Evolutionary conservation across 331 rosid genomes (phyloP).

Genomic region (Phaseolus coccineus): DNA sequence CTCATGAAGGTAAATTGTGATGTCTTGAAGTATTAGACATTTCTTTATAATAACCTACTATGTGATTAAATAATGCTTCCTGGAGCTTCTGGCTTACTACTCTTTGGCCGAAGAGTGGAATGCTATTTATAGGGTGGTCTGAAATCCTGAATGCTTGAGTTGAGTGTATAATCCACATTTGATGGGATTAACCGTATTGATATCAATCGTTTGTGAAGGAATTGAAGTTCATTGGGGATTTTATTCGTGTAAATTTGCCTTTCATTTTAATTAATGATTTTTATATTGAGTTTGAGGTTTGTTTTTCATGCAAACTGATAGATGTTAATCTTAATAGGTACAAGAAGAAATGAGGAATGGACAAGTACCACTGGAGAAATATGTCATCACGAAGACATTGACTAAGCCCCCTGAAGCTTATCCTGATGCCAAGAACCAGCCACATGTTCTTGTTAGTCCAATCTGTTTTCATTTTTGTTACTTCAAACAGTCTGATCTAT

Average conservation of each 20-base stretch:
- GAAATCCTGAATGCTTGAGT: slow-evolving; percentile 16
- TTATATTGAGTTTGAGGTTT: slow-evolving; percentile 26
- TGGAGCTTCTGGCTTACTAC: slow-evolving; percentile 29
- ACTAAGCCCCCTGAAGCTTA: slow-evolving; percentile 94
- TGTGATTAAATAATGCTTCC: slow-evolving; percentile 1
- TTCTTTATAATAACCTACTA: slow-evolving; percentile 29
- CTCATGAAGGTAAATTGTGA: slow-evolving; percentile 71
- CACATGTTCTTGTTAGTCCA: slow-evolving; percentile 88
- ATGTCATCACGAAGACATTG: slow-evolving; percentile 89
- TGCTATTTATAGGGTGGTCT: slow-evolving; percentile 6
- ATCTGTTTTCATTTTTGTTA: slow-evolving; percentile 16
- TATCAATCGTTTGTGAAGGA: slow-evolving; percentile 27
- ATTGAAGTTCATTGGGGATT: slow-evolving; percentile 26
- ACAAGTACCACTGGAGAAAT: slow-evolving; percentile 82
- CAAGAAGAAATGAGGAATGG: slow-evolving; percentile 97
- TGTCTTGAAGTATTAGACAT: slow-evolving; percentile 25
- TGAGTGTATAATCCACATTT: slow-evolving; percentile 27
- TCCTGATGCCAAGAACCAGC: slow-evolving; percentile 98
- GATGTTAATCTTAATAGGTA: slow-evolving; percentile 54
- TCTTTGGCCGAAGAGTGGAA: not conserved
- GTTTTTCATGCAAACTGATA: slow-evolving; percentile 33
- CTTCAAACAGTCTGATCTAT: slow-evolving; percentile 13
- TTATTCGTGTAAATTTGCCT: not conserved
- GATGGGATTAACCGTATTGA: slow-evolving; percentile 28
- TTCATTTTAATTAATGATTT: slow-evolving; percentile 1